Percentiles rank a stretch among this genome's conserved stretches.
These are phyloP conservation scores for Rosa chinensis DNA, from an alignment of 306 rosid genomes.

Conservation along the genomic window DNA sequence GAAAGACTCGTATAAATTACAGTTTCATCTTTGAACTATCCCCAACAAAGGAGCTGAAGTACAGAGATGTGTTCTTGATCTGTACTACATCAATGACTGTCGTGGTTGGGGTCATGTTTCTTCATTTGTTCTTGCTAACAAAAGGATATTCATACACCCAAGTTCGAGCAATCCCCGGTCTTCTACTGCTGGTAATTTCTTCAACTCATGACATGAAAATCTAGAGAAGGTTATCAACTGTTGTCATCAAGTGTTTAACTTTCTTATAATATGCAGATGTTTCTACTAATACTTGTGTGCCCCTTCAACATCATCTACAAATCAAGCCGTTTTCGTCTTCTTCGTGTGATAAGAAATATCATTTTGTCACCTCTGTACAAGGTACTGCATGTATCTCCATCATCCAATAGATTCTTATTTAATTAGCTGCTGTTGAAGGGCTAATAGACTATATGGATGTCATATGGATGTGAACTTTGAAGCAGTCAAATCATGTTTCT, in stretches of 20 bases:
- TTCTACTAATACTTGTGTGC: slow-evolving; percentile 62
- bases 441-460: background rate
- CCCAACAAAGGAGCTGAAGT: slow-evolving; percentile 75
- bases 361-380: slow-evolving; percentile 88
- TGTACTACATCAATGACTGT: slow-evolving; percentile 74
- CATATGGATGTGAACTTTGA: background rate
- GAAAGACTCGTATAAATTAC: slow-evolving; percentile 85
- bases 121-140: slow-evolving; percentile 69
- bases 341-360: slow-evolving; percentile 83
- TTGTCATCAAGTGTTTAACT: background rate
- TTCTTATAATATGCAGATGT: slow-evolving; percentile 49
- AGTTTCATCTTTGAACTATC: slow-evolving; percentile 83
- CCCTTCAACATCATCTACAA: slow-evolving; percentile 77
- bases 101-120: slow-evolving; percentile 79
- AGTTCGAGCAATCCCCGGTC: slow-evolving; percentile 81
- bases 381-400: slow-evolving; percentile 38
- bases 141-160: slow-evolving; percentile 74
- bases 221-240: background rate
- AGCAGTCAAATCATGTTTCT: background rate
- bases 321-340: slow-evolving; percentile 78
- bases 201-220: background rate
- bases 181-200: slow-evolving; percentile 70
- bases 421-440: background rate
- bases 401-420: background rate
- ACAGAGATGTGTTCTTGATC: slow-evolving; percentile 80